These are phyloP conservation scores for Coemansia furcata DNA, from an alignment of 192 early-diverging fungal species.

Conservation along the genomic window DNA sequence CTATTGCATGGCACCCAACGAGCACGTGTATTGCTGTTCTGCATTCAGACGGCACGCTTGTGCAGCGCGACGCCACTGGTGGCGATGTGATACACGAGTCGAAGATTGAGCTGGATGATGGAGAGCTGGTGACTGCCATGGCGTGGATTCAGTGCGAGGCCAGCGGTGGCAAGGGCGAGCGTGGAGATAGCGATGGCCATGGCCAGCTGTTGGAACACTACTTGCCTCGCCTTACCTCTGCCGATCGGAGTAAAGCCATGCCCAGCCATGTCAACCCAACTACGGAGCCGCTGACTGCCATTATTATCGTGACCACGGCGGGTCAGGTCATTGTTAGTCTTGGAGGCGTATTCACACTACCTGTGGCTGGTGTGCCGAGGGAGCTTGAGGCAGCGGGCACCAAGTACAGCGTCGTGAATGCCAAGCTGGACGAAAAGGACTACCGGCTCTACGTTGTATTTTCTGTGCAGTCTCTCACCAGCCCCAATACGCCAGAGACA, in stretches of 20 bases:
- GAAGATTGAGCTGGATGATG: slow-evolving; percentile 5
- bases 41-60: slow-evolving; percentile 29
- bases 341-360: slow-evolving; percentile 40
- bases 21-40: slow-evolving; percentile 24
- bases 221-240: slow-evolving; percentile 20
- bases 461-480: background rate
- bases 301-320: slow-evolving; percentile 11
- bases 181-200: background rate
- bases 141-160: slow-evolving; percentile 25
- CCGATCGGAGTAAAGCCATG: slow-evolving; percentile 26
- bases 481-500: background rate
- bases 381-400: background rate
- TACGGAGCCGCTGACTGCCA: slow-evolving; percentile 17
- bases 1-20: slow-evolving; percentile 34
- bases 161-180: background rate
- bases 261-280: slow-evolving; percentile 21
- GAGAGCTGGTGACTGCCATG: slow-evolving; percentile 20
- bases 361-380: slow-evolving; percentile 4
- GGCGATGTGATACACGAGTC: slow-evolving; percentile 42
- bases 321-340: slow-evolving; percentile 34
- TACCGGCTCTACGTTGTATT: background rate
- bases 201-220: slow-evolving; percentile 13
- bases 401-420: background rate
- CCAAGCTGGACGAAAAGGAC: slow-evolving; percentile 12
- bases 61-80: slow-evolving; percentile 35